Base-by-base conservation (phyloP, 352 stramenopile species). In the Phytophthora crassamura region DNA sequence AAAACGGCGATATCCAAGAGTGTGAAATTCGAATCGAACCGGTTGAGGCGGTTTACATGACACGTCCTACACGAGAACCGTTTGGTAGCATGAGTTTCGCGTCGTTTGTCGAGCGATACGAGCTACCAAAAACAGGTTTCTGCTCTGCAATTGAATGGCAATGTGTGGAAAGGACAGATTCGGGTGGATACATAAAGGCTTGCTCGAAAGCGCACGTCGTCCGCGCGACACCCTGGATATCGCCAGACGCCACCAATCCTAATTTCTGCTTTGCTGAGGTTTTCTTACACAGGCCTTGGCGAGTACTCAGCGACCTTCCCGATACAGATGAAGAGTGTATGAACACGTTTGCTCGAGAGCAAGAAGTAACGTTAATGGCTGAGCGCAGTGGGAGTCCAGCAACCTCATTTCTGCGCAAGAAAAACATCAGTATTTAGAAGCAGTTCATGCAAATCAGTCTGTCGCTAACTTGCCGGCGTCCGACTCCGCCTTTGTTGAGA, bases 241-340 rank as follows among this genome's bases (percentile, higher is more conserved):
- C 30, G 9, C 47, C 32, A 7, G 47, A 43, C 18, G 14, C 32
- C 14, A 42, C 32, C 3, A 42, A 42, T 42, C 15, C 47, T n/a
- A 6, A 41, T 11, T 41, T 54, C 30, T 54, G 47, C n/a, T 54
- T 54, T 54, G 47, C 47, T 9, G 47, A 57, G 25, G 15, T 35
- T 11, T 47, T 47, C 36, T 14, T 40, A 12, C 35, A 57, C n/a
- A 35, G 15, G n/a, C 14, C 49, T 5, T 57, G 49, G 49, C 35
- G 35, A 14, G n/a, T 4, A 15, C 6, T 52, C 2, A 4, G 3
- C 5, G 30, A 40, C 4, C 30, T 52, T 25, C 45, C 45, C 4
- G 6, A 16, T 4, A 45, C 33, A 4, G 49, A 57, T 39, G 49
- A 57, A 38, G 20, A 47, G 35, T 57, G 49, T 34, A 3, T 38